These are phyloP conservation scores for Pleurotus cornucopiae DNA, from an alignment of 768 basidiomycete genomes.

Conservation along the genomic window DNA sequence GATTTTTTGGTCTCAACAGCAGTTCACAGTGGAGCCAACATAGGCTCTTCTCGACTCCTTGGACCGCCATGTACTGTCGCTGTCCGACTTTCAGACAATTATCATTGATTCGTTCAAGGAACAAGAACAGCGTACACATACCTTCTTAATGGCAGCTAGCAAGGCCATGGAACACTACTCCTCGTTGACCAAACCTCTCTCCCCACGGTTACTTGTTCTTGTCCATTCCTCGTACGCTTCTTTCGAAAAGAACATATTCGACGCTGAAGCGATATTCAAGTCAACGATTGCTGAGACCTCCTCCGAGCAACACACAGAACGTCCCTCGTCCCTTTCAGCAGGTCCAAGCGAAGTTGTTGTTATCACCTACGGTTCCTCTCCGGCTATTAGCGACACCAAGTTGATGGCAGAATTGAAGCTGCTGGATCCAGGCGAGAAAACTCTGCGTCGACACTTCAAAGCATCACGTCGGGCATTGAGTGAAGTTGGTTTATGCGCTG, in stretches of 20 bases:
- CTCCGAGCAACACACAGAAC: constrained; percentile 22
- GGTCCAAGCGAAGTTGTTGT: constrained; percentile 51
- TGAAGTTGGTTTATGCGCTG: constrained; percentile 65
- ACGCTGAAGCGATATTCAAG: constrained; percentile 35
- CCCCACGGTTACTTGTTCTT: constrained; percentile 42
- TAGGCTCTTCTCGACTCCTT: constrained; percentile 40
- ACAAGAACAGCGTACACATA: constrained; percentile 31
- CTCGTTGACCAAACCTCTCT: constrained; percentile 10
- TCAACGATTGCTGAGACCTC: constrained; percentile 34
- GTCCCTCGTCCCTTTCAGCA: constrained; percentile 27
- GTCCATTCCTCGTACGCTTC: constrained; percentile 21
- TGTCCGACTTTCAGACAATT: constrained; percentile 41
- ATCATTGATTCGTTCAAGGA: constrained; percentile 40
- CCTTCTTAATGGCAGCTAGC: constrained; percentile 38
- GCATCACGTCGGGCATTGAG: constrained; percentile 40
- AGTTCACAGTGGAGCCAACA: background rate
- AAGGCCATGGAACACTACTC: constrained; percentile 28
- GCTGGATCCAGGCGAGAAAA: constrained; percentile 33
- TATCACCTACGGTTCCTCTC: constrained; percentile 44
- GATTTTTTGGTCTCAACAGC: constrained; percentile 7
- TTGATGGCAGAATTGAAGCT: constrained; percentile 45
- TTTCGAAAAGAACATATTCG: constrained; percentile 29
- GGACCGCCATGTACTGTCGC: constrained; percentile 28
- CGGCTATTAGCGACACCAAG: constrained; percentile 29
- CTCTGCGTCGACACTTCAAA: constrained; percentile 39